Evolutionary conservation across 805 yeast genomes (phyloP), one percentile per base, ranked within the genome.

Genomic region (Lachancea quebecensis): DNA sequence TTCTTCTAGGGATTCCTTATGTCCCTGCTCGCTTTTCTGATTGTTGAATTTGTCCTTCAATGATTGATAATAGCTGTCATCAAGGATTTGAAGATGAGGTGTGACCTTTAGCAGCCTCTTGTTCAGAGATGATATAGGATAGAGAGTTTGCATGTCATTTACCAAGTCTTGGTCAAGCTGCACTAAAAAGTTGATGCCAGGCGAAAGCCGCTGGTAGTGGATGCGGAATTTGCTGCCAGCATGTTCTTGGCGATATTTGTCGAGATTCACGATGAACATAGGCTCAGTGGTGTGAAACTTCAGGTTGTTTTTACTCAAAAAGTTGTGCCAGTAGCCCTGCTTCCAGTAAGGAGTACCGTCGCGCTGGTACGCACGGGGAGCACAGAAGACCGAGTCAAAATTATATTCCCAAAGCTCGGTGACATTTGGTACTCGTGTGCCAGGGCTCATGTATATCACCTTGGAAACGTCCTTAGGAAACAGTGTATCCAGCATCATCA

Each of bases 121-220:
- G 12, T 25, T 38, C 29, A 56, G 32, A 5, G 53, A 28, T 12
- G 54, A 41, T 9, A 61, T 47, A 4, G 59, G 56, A 7, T 91
- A 63, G 27, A 65, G 62, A 17, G 70, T 55, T 63, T 93, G 98
- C 54, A 90, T 54, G 58, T 86, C 85, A 64, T 91, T 93, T n/a
- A 96, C 89, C 49, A 91, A 72, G 60, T 93, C 98, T 60, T 91
- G 97, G 59, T 89, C 98, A 48, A 90, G 72, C 56, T 87, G 88
- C 10, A 87, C 74, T 46, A 93, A 68, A 0, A 96, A 89, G 17
- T 67, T 71, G 1, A 93, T 84, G 60, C 89, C 96, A 0, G 79
- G 75, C 0, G 95, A 82, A 1, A 93, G 65, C 39, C 76, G 72
- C 58, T 90, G 96, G 64, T 93, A 91, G 52, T 88, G 96, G 11